Base-by-base conservation (phyloP, 176 grass and related monocot genomes). In the Microstegium vimineum region DNA sequence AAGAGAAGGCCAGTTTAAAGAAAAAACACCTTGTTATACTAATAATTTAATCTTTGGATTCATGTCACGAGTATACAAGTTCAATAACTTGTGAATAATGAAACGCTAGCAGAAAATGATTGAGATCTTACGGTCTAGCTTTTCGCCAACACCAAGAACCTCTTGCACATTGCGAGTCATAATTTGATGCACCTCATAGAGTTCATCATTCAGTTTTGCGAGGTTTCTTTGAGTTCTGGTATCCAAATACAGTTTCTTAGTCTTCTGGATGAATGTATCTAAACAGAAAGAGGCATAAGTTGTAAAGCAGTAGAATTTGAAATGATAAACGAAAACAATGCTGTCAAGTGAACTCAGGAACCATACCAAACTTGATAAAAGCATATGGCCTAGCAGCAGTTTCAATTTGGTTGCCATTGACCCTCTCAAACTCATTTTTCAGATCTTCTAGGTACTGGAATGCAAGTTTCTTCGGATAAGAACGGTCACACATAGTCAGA, bases 181-280 rank as follows among this genome's bases (percentile, higher is more conserved):
- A 80, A 97, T 92, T 71, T 97, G 94, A 40, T 97, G 94, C 43
- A 94, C 94, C 83, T 97, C 94, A 82, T 92, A 97, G 49, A 97
- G 92, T 71, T 97, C 94, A 83, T 97, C 94, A 62, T 97, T 97
- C 61, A 97, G 47, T 83, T 97, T 97, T 66, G 88, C 85, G 71
- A 97, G 81, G 83, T 97, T 97, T 65, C 94, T 90, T 65, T 97
- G 94, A 35, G 92, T 97, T 83, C 92, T 93, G 33, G 94, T 92
- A 84, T 97, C 94, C 73, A 97, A 89, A 85, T 97, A 97, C 59
- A 97, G 81, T 68, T 94, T 97, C 92, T 88, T 97, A 47, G 94
- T 97, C 90, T 97, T 97, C 90, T 97, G 94, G 82, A 97, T 97
- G 76, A 94, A 97, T 52, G 94, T 94, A 85, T 97, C 94, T 97